Evolutionary conservation across 192 early-diverging fungal genomes (phyloP), one percentile per base, ranked within the genome.

Genomic region (Allomyces macrogynus): DNA sequence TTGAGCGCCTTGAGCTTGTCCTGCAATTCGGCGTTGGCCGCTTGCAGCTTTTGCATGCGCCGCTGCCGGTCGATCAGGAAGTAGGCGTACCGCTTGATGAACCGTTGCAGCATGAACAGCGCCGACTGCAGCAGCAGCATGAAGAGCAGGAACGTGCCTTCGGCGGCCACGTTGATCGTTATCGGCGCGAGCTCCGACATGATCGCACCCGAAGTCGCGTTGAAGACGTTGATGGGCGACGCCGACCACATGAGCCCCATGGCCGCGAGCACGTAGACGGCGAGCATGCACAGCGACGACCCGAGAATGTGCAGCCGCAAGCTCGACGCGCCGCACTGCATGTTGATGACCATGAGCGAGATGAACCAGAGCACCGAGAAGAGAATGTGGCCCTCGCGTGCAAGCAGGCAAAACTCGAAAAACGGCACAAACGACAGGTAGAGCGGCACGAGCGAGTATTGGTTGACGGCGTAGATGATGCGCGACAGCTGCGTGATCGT

Each of bases 371-470:
- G 65, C 3, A 65, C 64, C 10, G 65, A 26, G 61, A 74, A 72
- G n/a, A 76, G 24, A 7, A 75, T 66, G 67, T 76, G 74, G 16
- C 72, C 67, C 16, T 75, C 69, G n/a, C 73, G 63, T 5, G 71
- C 66, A 23, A 75, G 27, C 62, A 72, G n/a, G 67, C 57, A 23
- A 63, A 49, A 61, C 61, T 43, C 27, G 65, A 70, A 23, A 62
- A 67, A 78, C 32, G 77, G 77, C 43, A 78, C 63, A 61, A 76
- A 76, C 9, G 71, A 68, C 3, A 78, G 67, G 60, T 75, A 77
- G 10, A 77, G 42, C 1, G 73, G 74, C 22, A 72, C 66, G 60
- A 78, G 61, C 1, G 72, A 65, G 23, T 61, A 24, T 20, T 61
- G 61, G 49, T 72, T 63, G 24, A 42, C 43, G 32, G 42, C 43